Conservation (phyloP, 305 asterid genomes). For the Fraxinus sp. region DNA sequence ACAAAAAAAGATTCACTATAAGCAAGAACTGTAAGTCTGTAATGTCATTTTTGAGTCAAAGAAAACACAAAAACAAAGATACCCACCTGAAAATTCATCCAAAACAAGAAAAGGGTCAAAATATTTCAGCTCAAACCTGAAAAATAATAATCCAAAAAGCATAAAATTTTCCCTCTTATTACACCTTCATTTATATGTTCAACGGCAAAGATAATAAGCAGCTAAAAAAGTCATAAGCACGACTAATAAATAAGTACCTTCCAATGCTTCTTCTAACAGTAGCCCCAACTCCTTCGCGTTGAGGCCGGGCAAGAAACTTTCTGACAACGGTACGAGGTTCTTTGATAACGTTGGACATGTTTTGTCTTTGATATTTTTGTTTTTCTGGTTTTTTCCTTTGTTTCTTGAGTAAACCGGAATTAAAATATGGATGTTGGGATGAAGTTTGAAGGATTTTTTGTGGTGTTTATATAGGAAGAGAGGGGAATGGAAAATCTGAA, state of each 20-base stretch:
- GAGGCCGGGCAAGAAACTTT: slow-evolving; percentile 74
- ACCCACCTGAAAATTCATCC: slow-evolving; percentile 82
- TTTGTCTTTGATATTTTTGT: neutral
- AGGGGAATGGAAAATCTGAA: neutral
- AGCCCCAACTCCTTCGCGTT: slow-evolving; percentile 84
- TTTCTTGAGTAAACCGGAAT: neutral
- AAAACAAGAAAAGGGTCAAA: slow-evolving; percentile 82
- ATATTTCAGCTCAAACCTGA: slow-evolving; percentile 71
- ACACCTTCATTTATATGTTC: neutral
- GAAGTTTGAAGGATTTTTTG: neutral
- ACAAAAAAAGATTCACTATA: neutral
- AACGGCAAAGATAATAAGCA: neutral
- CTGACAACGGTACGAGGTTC: slow-evolving; percentile 65
- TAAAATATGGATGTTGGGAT: neutral
- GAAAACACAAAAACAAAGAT: slow-evolving; percentile 1
- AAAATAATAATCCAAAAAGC: neutral
- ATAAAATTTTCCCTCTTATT: neutral
- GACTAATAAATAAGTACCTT: slow-evolving; percentile 39
- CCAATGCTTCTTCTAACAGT: slow-evolving; percentile 86
- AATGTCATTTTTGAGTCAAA: neutral
- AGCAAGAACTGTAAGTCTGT: neutral
- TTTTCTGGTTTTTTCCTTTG: neutral
- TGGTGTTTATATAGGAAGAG: slow-evolving; percentile 21
- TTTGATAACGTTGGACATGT: slow-evolving; percentile 44
- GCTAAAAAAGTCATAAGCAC: neutral